Percentiles rank a stretch among this genome's conserved stretches.
Evolutionary conservation across 768 basidiomycete genomes (phyloP).

Genomic region (Jaapia argillacea): DNA sequence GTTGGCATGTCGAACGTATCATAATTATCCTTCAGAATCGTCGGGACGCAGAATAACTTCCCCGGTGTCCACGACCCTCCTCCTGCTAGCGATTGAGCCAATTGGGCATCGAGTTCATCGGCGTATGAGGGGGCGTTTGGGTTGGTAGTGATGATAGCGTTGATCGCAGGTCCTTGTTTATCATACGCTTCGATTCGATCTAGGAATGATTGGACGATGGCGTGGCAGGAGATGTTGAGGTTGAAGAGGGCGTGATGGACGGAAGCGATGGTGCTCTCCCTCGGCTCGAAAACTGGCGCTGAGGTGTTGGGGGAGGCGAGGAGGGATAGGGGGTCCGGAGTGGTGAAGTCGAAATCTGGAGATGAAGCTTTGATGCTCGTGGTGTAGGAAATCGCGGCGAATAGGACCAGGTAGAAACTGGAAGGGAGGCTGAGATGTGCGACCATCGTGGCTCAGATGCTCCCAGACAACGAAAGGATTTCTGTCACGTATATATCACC

Average conservation of each 20-base stretch:
- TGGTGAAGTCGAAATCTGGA: no score
- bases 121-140: not conserved
- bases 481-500: no score
- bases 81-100: not conserved
- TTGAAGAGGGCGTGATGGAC: conserved; percentile 1
- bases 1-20: conserved; percentile 2
- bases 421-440: no score
- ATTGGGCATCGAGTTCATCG: not conserved
- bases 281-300: not conserved
- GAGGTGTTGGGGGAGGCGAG: not conserved
- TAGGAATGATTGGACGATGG: conserved; percentile 1
- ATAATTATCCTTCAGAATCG: conserved; percentile 1
- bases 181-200: not conserved
- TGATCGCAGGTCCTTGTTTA: not conserved
- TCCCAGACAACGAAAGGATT: no score
- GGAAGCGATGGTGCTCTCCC: not conserved
- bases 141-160: conserved; percentile 1
- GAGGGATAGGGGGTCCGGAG: no score
- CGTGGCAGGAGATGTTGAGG: not conserved
- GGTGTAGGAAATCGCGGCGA: no score
- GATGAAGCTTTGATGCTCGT: no score
- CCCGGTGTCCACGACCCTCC: not conserved
- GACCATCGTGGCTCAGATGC: no score
- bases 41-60: not conserved
- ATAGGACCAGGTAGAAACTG: no score